Percentiles rank a stretch among this genome's conserved stretches.
Evolutionary conservation across 768 basidiomycete genomes (phyloP).

Genomic region (Mycena leptocephala): DNA sequence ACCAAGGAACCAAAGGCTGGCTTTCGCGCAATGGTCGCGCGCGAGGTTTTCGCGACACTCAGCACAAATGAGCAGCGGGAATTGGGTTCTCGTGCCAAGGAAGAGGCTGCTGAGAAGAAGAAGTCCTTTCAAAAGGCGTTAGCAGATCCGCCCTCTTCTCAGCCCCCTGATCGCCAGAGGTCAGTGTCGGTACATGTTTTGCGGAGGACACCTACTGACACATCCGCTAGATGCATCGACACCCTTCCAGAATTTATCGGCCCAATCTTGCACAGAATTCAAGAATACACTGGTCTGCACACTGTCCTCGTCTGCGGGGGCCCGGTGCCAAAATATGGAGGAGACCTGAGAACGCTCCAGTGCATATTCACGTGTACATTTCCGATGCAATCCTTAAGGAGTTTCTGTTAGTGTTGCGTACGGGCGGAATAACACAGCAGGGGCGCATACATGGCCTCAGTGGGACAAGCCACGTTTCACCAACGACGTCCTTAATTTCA

Average conservation of each 20-base stretch:
- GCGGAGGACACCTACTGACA: not conserved
- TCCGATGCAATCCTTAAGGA: not conserved
- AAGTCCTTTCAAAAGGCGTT: not conserved
- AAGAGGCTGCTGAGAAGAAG: not conserved
- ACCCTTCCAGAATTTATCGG: not conserved
- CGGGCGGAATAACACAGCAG: not conserved
- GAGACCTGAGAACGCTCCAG: slow-evolving; percentile 3
- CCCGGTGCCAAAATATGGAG: slow-evolving; percentile 8
- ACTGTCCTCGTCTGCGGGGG: not conserved
- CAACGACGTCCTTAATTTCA: slow-evolving; percentile 4
- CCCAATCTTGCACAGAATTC: not conserved
- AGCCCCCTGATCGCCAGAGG: not conserved
- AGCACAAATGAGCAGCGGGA: not conserved
- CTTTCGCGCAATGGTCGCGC: not conserved
- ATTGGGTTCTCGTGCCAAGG: not conserved
- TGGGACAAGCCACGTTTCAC: slow-evolving; percentile 8
- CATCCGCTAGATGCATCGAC: not conserved
- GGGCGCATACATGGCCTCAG: not conserved
- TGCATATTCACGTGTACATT: not conserved
- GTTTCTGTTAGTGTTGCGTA: not conserved
- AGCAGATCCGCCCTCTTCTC: not conserved
- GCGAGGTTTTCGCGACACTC: not conserved
- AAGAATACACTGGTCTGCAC: not conserved
- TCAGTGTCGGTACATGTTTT: not conserved
- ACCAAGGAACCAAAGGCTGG: not conserved